Evolutionary conservation across 805 yeast species (phyloP), one percentile per base, ranked within the genome.

Genomic region (Saccharomycopsis malanga): DNA sequence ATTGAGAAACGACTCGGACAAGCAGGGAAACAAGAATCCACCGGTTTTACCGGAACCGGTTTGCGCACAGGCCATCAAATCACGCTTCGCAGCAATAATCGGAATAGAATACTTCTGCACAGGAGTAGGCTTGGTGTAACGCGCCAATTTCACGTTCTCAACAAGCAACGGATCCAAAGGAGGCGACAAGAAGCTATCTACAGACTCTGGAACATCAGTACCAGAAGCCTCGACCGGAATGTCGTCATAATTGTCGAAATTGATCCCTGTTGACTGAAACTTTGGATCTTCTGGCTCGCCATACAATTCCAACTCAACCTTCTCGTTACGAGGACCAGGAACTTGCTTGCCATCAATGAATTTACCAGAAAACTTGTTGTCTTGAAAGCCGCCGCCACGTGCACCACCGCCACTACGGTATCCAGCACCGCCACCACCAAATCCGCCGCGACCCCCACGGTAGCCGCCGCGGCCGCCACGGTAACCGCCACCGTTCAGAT

Each of bases 41-140:
- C 98, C 98, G 64, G 99, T 93, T 74, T 93, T 93, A 79, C 99
- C 99, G 50, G 98, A 89, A 83, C 96, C 96, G 58, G 96, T 87
- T 74, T 87, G 96, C 51, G 96, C 96, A 78, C 96, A 87, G 32
- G 96, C 96, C 96, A 87, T 87, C 70, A 87, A 76, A 69, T 87
- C 96, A 70, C 96, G 79, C 60, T 89, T 87, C 52, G 73, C 79
- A 51, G 91, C 87, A 56, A 87, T 91, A 56, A 87, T 87, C 57
- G 96, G 96, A 55, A 87, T 83, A 39, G 95, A 87, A 74, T 87
- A 87, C 70, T 87, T 87, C 67, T 87, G 96, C 49, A 87, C 96
- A 44, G 96, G 98, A 30, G 99, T 93, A 63, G 98, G 98, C 69
- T 77, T 87, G 55, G 86, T 79, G 74, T 91, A 93, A 68, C 96